These are phyloP conservation scores for Rugosomyces carneus DNA, from an alignment of 1,284 basidiomycete genomes.

Conservation along the genomic window DNA sequence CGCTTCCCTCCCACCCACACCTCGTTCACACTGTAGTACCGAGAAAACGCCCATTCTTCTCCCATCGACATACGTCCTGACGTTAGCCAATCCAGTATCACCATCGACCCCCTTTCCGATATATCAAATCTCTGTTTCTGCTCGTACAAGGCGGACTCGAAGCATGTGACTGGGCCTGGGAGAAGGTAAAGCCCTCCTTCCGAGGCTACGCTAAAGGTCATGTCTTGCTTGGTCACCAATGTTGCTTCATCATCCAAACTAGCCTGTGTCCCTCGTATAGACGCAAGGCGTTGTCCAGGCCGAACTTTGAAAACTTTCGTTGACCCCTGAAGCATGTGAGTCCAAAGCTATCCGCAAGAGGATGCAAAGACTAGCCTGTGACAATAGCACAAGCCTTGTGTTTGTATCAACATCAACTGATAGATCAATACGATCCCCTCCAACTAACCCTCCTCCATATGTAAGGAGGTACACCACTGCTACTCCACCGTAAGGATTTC, in stretches of 20 bases:
- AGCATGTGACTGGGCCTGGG: constrained; percentile 93
- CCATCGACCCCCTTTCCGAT: constrained; percentile 50
- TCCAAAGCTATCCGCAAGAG: background rate
- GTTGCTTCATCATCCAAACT: constrained; percentile 3
- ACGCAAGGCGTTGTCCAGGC: constrained; percentile 40
- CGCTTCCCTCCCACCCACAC: constrained; percentile 59
- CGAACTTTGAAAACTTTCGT: constrained; percentile 90
- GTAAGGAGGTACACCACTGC: constrained; percentile 77
- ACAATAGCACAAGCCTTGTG: constrained; percentile 63
- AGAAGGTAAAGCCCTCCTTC: constrained; percentile 67
- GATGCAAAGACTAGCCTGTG: constrained; percentile 56
- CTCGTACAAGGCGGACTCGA: constrained; percentile 73
- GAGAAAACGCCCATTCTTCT: constrained; percentile 87
- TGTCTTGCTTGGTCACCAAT: constrained; percentile 37
- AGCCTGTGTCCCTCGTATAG: constrained; percentile 19
- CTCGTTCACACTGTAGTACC: constrained; percentile 85
- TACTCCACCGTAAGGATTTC: constrained; percentile 40
- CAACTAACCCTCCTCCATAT: constrained; percentile 92
- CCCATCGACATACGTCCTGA: constrained; percentile 74
- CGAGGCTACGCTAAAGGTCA: constrained; percentile 50
- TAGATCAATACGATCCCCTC: constrained; percentile 75
- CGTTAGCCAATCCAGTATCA: constrained; percentile 88
- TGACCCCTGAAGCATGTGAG: constrained; percentile 53
- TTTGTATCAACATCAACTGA: constrained; percentile 53
- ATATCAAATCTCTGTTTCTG: constrained; percentile 77